phyloP scores from a whole-genome alignment of 2,329 filamentous ascomycete species.

The Aspergillus viridinutans region DNA sequence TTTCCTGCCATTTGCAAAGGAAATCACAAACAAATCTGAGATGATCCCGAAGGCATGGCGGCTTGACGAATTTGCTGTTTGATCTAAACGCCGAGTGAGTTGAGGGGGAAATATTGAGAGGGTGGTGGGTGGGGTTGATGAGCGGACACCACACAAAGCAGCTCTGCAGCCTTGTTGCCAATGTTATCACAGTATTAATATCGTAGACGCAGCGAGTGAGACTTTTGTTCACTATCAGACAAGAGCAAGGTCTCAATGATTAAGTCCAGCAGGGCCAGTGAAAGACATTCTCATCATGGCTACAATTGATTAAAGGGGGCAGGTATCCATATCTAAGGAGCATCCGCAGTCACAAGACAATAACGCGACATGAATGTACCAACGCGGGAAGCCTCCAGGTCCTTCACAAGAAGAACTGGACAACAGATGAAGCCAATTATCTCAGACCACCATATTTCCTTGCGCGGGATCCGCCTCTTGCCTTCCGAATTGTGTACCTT shows the following conservation, averaged over 20 bases:
- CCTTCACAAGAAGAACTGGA: neutral
- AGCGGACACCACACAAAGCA: neutral
- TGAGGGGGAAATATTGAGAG: neutral
- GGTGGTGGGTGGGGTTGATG: neutral
- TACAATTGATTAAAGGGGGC: too few species aligned
- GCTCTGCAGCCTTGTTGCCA: neutral
- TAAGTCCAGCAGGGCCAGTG: too few species aligned
- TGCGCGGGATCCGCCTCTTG: neutral
- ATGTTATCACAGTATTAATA: neutral
- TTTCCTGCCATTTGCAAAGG: neutral
- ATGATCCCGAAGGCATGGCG: neutral
- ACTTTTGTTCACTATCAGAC: neutral
- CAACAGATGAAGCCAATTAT: neutral
- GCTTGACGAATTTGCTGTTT: neutral
- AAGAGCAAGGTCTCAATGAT: too few species aligned
- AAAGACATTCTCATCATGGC: too few species aligned
- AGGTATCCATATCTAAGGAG: too few species aligned
- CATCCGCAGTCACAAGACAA: neutral
- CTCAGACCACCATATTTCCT: neutral
- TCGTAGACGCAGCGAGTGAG: neutral
- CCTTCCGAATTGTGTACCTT: neutral
- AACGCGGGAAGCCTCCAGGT: neutral
- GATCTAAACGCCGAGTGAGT: neutral
- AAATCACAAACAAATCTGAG: neutral
- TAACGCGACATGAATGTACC: neutral